Evolutionary conservation across 371 early-diverging fungal genomes (phyloP), one percentile per base, ranked within the genome.

Genomic region (Astathelohania contejeani): DNA sequence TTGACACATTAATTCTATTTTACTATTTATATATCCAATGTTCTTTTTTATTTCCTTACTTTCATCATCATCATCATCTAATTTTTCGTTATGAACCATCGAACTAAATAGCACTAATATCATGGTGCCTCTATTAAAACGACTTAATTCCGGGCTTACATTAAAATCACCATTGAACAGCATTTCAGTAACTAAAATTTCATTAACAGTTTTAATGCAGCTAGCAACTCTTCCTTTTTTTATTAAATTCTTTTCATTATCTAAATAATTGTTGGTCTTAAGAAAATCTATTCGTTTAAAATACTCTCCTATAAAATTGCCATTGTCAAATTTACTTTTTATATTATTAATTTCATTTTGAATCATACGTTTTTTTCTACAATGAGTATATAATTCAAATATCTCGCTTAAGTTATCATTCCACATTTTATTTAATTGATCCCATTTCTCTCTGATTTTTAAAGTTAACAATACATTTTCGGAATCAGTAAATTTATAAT

Each of bases 101-200:
- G 66, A 55, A 1, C 52, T 49, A 44, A 72, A 48, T 29, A 61
- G 29, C 14, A 53, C 56, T 16, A 72, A 49, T 32, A 69, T 62
- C 12, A 63, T 35, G 0, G 18, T 23, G 24, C 60, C 46, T 22
- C 22, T 10, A 25, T 63, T 56, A n/a, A n/a, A n/a, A n/a, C n/a
- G n/a, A n/a, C n/a, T n/a, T n/a, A n/a, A n/a, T n/a, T n/a, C n/a
- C n/a, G n/a, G n/a, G n/a, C n/a, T n/a, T 24, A 28, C 12, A n/a
- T 58, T 38, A 51, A 68, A 58, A 24, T 53, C 43, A 48, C 66
- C 66, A 12, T 60, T 57, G 18, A 72, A 58, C 12, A 68, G 56
- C 53, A 72, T 52, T 46, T 72, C 72, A 32, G 67, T 66, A 28
- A 65, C 70, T 20, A 72, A 46, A 46, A 72, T 55, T 32, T 66